These are phyloP conservation scores for Delitschia confertaspora DNA, from an alignment of 495 filamentous ascomycete species.

Conservation along the genomic window DNA sequence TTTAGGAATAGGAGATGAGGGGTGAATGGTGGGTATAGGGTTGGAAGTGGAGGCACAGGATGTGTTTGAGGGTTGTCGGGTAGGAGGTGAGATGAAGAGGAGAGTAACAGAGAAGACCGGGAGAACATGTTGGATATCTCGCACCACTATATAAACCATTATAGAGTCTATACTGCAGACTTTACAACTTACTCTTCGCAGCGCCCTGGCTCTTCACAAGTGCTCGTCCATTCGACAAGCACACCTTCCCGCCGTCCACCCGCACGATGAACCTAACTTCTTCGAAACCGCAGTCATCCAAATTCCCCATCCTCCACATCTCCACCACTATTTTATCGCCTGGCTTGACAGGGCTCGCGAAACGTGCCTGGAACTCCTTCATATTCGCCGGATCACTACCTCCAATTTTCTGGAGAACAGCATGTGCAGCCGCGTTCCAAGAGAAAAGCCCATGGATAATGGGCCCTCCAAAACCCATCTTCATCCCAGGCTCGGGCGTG, in stretches of 20 bases:
- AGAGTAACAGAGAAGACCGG: too few species aligned
- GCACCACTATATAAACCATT: too few species aligned
- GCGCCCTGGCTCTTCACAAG: constrained; percentile 55
- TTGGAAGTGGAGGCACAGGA: too few species aligned
- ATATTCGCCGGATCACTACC: constrained; percentile 69
- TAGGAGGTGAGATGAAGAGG: too few species aligned
- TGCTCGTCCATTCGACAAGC: constrained; percentile 74
- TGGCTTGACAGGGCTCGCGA: constrained; percentile 72
- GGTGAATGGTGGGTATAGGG: too few species aligned
- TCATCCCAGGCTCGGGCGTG: constrained; percentile 68
- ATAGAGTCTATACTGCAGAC: too few species aligned
- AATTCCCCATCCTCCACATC: constrained; percentile 56
- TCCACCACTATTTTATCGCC: constrained; percentile 61
- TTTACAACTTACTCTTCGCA: constrained; percentile 57
- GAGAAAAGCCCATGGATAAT: constrained; percentile 85
- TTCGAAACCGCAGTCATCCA: constrained; percentile 59
- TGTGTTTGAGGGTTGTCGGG: too few species aligned
- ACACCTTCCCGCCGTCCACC: constrained; percentile 64
- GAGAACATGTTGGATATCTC: too few species aligned
- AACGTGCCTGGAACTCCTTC: constrained; percentile 78
- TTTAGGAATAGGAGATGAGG: too few species aligned
- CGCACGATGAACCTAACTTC: constrained; percentile 70
- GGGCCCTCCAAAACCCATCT: constrained; percentile 82
- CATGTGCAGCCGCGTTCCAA: constrained; percentile 75
- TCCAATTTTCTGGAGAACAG: constrained; percentile 61